A percentile compares a stretch with the other conserved stretches of the same genome.
Conservation (phyloP, 257 asterid species). For the Lantana camara region DNA sequence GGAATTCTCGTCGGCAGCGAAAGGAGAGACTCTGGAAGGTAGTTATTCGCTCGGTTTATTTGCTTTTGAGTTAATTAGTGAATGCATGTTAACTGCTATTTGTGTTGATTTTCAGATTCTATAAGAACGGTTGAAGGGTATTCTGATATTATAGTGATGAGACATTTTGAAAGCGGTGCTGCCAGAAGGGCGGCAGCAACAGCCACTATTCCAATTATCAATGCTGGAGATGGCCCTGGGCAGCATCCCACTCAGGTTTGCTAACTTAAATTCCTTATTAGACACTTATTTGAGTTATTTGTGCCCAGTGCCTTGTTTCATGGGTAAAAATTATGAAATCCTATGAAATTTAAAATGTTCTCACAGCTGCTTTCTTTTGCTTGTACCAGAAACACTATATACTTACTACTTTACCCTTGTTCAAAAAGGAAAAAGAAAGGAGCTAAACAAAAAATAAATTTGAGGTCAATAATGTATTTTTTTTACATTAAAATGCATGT, state of each 20-base stretch:
- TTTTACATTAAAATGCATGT: too few relatives aligned
- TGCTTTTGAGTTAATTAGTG: slow-evolving; percentile 1
- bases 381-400: too few relatives aligned
- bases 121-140: slow-evolving; percentile 95
- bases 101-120: slow-evolving; percentile 53
- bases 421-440: too few relatives aligned
- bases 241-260: slow-evolving; percentile 96
- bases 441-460: too few relatives aligned
- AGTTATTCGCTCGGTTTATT: slow-evolving; percentile 26
- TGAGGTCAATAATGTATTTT: too few relatives aligned
- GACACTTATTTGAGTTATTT: background rate
- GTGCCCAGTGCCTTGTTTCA: too few relatives aligned
- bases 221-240: slow-evolving; percentile 99
- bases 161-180: slow-evolving; percentile 98
- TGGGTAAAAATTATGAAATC: too few relatives aligned
- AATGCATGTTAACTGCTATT: background rate
- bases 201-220: slow-evolving; percentile 81
- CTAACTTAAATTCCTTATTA: slow-evolving; percentile 1
- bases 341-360: too few relatives aligned
- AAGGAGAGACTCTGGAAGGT: slow-evolving; percentile 99
- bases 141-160: slow-evolving; percentile 88
- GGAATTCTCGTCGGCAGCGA: slow-evolving; percentile 94
- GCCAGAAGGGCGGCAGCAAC: slow-evolving; percentile 85
- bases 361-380: too few relatives aligned
- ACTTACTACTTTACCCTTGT: too few relatives aligned